Conservation (phyloP, 1,139 yeast species). For the Blastobotrys ciferrii region DNA sequence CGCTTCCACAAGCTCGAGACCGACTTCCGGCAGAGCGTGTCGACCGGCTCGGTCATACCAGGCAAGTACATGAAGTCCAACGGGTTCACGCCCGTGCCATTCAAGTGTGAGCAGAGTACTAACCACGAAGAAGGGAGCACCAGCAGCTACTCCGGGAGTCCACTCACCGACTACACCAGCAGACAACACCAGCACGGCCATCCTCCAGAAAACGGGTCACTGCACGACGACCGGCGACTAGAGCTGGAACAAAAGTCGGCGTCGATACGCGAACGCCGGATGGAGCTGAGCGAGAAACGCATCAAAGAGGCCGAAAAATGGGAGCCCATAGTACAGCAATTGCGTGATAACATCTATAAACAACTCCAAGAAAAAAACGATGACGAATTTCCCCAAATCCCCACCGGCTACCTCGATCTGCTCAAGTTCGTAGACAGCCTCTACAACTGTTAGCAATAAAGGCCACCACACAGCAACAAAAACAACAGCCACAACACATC, state of each 20-base stretch:
- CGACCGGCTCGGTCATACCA: background rate
- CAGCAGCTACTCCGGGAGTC: conserved; percentile 1
- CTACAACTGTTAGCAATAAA: background rate
- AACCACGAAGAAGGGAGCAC: background rate
- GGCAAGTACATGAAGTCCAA: background rate
- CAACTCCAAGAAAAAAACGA: background rate
- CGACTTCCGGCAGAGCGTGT: conserved; percentile 6
- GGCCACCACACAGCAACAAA: too few relatives aligned
- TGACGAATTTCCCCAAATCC: conserved; percentile 1
- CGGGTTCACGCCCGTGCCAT: background rate
- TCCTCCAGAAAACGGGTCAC: too few relatives aligned
- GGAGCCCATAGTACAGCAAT: conserved; percentile 6
- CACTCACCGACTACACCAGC: background rate
- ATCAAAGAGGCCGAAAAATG: conserved; percentile 2
- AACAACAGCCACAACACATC: too few relatives aligned
- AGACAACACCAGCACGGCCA: background rate
- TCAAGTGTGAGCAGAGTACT: background rate
- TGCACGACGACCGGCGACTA: background rate
- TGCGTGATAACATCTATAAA: conserved; percentile 2
- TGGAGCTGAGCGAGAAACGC: conserved; percentile 2
- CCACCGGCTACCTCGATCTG: conserved; percentile 7
- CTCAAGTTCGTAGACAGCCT: conserved; percentile 6
- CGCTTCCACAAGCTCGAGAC: conserved; percentile 8
- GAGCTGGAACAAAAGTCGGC: conserved; percentile 2
- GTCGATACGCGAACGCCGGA: conserved; percentile 1